Percentiles rank a stretch among this genome's conserved stretches.
Evolutionary conservation across 257 asterid genomes (phyloP).

Genomic region (Solanum neorickii): DNA sequence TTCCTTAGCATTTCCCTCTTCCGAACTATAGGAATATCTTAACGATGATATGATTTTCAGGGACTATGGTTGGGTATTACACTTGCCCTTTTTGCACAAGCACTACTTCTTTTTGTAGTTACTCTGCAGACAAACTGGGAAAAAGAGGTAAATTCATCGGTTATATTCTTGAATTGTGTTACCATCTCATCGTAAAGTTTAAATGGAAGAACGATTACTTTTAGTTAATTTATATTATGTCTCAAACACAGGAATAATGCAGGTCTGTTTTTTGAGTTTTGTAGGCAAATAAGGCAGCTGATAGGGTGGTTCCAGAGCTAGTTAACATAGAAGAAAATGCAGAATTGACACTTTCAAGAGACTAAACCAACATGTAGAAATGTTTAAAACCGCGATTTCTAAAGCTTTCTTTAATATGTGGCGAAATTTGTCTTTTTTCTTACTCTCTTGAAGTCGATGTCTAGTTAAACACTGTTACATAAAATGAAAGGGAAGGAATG

Average conservation of each 20-base stretch:
- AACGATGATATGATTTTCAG: not conserved
- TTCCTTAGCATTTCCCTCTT: not conserved
- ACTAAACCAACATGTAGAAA: not conserved
- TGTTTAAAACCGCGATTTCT: not conserved
- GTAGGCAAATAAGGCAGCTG: slow-evolving; percentile 47
- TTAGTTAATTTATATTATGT: not conserved
- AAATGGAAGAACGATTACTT: not conserved
- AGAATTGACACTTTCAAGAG: not conserved
- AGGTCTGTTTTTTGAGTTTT: not conserved
- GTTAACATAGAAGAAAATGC: not conserved
- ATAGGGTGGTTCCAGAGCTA: slow-evolving; percentile 13
- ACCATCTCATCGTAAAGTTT: not conserved
- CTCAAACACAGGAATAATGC: not conserved
- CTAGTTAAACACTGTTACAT: not conserved
- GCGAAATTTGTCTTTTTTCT: not conserved
- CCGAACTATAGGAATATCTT: not conserved
- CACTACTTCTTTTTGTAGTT: not conserved
- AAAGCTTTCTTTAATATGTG: not conserved
- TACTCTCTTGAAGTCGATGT: not conserved
- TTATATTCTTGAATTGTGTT: not conserved
- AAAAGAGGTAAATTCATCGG: slow-evolving; percentile 1
- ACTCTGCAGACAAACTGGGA: slow-evolving; percentile 7
- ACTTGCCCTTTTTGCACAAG: not conserved
- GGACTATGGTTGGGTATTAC: slow-evolving; percentile 14
- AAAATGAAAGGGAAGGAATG: not conserved